Evolutionary conservation across 1,284 basidiomycete genomes (phyloP), one percentile per base, ranked within the genome.

Genomic region (Agroathelia rolfsii): DNA sequence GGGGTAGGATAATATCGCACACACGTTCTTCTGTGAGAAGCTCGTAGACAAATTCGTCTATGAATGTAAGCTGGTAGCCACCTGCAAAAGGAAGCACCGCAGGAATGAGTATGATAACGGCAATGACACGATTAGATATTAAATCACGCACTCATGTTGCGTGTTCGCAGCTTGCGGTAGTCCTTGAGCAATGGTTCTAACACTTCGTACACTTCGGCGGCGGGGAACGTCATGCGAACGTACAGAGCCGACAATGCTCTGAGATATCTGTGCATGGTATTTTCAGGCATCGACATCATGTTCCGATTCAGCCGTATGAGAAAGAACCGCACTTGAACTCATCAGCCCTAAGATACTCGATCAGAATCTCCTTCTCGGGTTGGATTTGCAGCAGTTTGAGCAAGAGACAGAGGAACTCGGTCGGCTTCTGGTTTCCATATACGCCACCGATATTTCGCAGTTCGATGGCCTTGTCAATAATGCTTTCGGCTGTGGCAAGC

Each of bases 331-430:
- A 94, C 92, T 99, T 99, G 72, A 97, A 97, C 53, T 98, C 94
- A 40, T 94, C 88, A 3, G 88, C 90, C 39, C 81, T 75, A 13
- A 99, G 64, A 52, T 99, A 99, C 50, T 97, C 95, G 4, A 95
- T 61, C 29, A 98, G 55, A 40, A 98, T 97, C 56, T 94, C 89
- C 52, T 90, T 90, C 58, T 97, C 88, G 1, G 95, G 95, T 52
- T 98, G 94, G 29, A 99, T 80, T 59, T 98, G 95, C 17, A 99
- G 65, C 35, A 99, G 68, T 56, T 98, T 98, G 44, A 96, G 67
- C 17, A 93, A 72, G 15, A 99, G 66, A 51, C 87, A 94, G 28
- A 96, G 64, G 58, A 93, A 96, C 46, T 88, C 77, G 4, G 89
- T 95, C 1, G 92, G 92, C 30, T 82, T 76, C 48, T 93, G 85